phyloP scores from a whole-genome alignment of 2,329 filamentous ascomycete genomes.

The Pestalotiopsis sp. region DNA sequence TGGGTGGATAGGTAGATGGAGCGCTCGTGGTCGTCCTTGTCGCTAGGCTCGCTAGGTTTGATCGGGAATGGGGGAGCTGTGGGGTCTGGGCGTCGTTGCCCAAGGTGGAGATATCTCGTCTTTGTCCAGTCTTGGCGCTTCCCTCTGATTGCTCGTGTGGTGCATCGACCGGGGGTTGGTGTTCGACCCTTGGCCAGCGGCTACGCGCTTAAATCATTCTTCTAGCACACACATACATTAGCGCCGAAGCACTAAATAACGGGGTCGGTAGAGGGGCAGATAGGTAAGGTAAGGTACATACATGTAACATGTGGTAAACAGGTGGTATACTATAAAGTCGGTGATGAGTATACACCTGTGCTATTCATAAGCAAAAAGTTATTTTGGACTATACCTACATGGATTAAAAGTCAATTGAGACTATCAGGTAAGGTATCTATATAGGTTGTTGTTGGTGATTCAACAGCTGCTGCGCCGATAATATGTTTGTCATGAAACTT shows the following conservation, averaged over 20 bases:
- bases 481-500: not conserved
- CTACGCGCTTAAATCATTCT: conserved; percentile 2
- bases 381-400: too few species aligned
- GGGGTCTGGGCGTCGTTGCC: not conserved
- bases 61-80: conserved; percentile 11
- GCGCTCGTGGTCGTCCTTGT: not conserved
- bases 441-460: too few species aligned
- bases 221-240: not conserved
- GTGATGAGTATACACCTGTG: too few species aligned
- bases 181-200: conserved; percentile 1
- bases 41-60: conserved; percentile 11
- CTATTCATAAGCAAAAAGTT: too few species aligned
- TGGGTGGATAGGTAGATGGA: not conserved
- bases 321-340: too few species aligned
- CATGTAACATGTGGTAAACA: too few species aligned
- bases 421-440: too few species aligned
- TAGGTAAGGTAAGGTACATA: too few species aligned
- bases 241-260: not conserved
- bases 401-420: too few species aligned
- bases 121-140: conserved; percentile 6
- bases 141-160: not conserved
- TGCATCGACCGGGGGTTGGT: not conserved
- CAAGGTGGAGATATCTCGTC: conserved; percentile 1
- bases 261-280: too few species aligned
- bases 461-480: too few species aligned